Base-by-base conservation (phyloP, 1,284 basidiomycete genomes). In the Microbotryum violaceum region DNA sequence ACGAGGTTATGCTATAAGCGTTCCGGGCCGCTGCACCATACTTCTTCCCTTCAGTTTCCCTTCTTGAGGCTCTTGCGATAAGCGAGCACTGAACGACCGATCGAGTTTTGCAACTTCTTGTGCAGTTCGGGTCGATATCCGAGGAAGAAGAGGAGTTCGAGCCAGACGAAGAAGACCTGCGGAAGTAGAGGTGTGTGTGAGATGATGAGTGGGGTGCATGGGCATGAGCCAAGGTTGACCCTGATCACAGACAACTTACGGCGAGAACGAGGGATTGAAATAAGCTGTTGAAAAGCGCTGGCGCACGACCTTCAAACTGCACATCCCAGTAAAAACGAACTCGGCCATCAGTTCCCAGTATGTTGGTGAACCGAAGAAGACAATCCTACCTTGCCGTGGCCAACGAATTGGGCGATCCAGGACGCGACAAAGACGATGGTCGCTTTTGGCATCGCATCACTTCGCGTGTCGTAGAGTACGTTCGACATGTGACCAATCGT, bases 321-420 rank as follows among this genome's bases (percentile, higher is more conserved):
- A 23, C 18, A 27, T 27, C 27, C 27, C 27, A 27, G 27, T 27
- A 27, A 1, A 6, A 27, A 27, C 27, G 27, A 37, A 37, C 37
- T 37, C 14, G 10, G 3, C 10, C 10, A 42, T 50, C 1, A 50
- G 27, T 4, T 9, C 6, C 8, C 1, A 20, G 23, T 3, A 20
- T 8, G 0, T 6, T 18, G 9, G 14, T 18, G 5, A 2, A 46
- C 14, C 16, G 31, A 49, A 8, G n/a, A 21, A 10, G 27, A 46
- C 54, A 42, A 18, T 21, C 63, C 21, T 45, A 60, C 63, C 60
- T 60, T 61, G 18, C 62, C 63, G 42, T 65, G 64, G 2, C 67
- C 72, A 47, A 73, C 46, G 57, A 74, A 73, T 46, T 74, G 73
- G 1, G 66, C 65, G 37, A 73, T 70, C 73, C 73, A 74, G 21